These are phyloP conservation scores for Neonectria coccinea DNA, from an alignment of 2,329 filamentous ascomycete genomes.

Conservation along the genomic window DNA sequence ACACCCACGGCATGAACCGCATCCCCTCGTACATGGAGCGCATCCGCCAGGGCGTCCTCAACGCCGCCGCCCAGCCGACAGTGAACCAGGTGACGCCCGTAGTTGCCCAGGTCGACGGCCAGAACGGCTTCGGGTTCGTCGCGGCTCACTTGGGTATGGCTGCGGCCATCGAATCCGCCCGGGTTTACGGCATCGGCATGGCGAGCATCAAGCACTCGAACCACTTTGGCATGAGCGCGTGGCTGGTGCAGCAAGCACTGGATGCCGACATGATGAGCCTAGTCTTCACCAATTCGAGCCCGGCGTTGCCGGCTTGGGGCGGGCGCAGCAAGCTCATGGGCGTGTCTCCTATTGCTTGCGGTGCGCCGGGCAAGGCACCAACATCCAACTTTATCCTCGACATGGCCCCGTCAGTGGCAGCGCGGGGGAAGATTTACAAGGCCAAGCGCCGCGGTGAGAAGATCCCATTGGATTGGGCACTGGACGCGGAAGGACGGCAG, in stretches of 20 bases:
- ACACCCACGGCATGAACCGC: slow-evolving; percentile 82
- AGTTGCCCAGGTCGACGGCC: slow-evolving; percentile 74
- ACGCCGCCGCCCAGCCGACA: slow-evolving; percentile 68
- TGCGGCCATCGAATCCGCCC: slow-evolving; percentile 74
- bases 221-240: slow-evolving; percentile 86
- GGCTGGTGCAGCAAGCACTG: slow-evolving; percentile 81
- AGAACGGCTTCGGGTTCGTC: slow-evolving; percentile 82
- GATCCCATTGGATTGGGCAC: slow-evolving; percentile 80
- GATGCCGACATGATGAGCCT: slow-evolving; percentile 78
- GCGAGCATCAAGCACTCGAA: slow-evolving; percentile 81
- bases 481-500: slow-evolving; percentile 75
- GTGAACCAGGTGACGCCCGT: slow-evolving; percentile 75
- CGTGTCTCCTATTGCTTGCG: slow-evolving; percentile 80
- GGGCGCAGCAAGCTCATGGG: slow-evolving; percentile 77
- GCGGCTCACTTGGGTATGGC: slow-evolving; percentile 75
- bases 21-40: slow-evolving; percentile 83
- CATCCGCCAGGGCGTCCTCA: slow-evolving; percentile 75
- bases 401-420: slow-evolving; percentile 78
- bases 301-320: slow-evolving; percentile 78
- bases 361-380: slow-evolving; percentile 71
- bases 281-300: slow-evolving; percentile 78
- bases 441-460: slow-evolving; percentile 74
- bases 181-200: slow-evolving; percentile 77
- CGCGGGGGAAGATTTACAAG: slow-evolving; percentile 80
- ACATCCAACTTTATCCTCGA: slow-evolving; percentile 75